Conservation (phyloP, 2,329 filamentous ascomycete genomes). For the Pseudocercospora ulei region DNA sequence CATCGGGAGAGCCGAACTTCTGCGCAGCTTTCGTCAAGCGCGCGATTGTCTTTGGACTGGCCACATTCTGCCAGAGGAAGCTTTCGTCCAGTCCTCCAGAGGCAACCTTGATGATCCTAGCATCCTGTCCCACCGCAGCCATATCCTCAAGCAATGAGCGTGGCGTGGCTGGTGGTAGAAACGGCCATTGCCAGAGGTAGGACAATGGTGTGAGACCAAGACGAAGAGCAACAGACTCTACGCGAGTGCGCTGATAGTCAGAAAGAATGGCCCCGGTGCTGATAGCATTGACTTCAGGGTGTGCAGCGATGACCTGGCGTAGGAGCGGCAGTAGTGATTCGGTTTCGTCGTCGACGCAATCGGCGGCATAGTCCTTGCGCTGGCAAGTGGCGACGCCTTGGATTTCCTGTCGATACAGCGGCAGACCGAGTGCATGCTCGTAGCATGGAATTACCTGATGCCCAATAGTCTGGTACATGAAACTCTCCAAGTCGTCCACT, state of each 20-base stretch:
- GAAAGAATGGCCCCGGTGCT: conserved; percentile 87
- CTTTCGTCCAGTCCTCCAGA: conserved; percentile 74
- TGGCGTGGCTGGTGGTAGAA: conserved; percentile 49
- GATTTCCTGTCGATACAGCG: conserved; percentile 74
- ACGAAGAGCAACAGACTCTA: conserved; percentile 80
- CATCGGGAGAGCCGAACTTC: conserved; percentile 56
- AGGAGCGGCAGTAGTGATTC: conserved; percentile 75
- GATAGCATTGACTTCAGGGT: conserved; percentile 76
- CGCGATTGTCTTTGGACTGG: conserved; percentile 43
- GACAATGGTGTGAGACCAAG: conserved; percentile 74
- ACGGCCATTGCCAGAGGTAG: conserved; percentile 85
- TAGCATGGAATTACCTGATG: conserved; percentile 81
- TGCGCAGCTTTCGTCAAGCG: conserved; percentile 49
- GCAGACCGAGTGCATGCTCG: conserved; percentile 64
- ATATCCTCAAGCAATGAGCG: conserved; percentile 66
- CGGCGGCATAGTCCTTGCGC: conserved; percentile 57
- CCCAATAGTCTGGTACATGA: conserved; percentile 99
- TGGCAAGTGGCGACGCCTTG: conserved; percentile 60
- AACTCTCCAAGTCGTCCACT: conserved; percentile 72
- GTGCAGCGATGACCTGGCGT: conserved; percentile 52
- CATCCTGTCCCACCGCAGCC: conserved; percentile 64
- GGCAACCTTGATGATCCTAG: conserved; percentile 90
- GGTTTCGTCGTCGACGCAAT: conserved; percentile 58
- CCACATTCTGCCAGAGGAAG: conserved; percentile 73
- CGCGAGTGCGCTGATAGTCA: conserved; percentile 90